Evolutionary conservation across 2,329 filamentous ascomycete species (phyloP).

Genomic region (Phyllosticta citribraziliensis): DNA sequence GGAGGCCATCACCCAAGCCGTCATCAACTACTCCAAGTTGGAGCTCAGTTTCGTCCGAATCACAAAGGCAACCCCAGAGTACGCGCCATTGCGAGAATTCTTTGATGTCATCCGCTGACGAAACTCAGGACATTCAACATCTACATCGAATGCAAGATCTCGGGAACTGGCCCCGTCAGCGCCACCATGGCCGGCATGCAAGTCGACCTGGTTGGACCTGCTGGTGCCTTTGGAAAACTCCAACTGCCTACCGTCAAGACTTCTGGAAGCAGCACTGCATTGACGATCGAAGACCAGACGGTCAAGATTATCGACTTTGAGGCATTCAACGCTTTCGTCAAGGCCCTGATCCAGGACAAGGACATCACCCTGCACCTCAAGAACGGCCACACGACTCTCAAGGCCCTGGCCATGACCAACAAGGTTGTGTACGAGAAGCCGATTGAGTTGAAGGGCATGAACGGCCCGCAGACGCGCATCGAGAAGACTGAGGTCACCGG

Average conservation of each 20-base stretch:
- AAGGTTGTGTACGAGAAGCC: constrained; percentile 12
- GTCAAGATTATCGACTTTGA: constrained; percentile 11
- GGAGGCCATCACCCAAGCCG: constrained; percentile 11
- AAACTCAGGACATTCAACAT: constrained; percentile 9
- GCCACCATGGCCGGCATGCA: constrained; percentile 10
- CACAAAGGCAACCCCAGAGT: constrained; percentile 6
- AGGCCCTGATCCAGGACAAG: constrained; percentile 10
- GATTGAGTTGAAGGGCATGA: constrained; percentile 10
- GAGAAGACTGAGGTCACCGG: constrained; percentile 1
- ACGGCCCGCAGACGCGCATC: constrained; percentile 10
- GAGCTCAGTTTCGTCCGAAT: constrained; percentile 12
- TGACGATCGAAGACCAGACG: constrained; percentile 5
- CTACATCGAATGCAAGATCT: constrained; percentile 7
- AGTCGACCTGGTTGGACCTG: constrained; percentile 11
- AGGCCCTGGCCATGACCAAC: constrained; percentile 10
- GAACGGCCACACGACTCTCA: constrained; percentile 11
- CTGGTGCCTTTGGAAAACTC: constrained; percentile 10
- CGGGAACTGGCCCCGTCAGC: constrained; percentile 10
- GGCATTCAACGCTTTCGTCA: constrained; percentile 11
- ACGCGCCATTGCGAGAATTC: background rate
- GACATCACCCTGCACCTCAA: constrained; percentile 11
- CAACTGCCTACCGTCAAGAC: constrained; percentile 12
- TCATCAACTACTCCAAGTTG: constrained; percentile 12
- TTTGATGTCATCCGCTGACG: background rate
- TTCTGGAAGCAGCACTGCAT: constrained; percentile 1